phyloP scores from a whole-genome alignment of 805 yeast species.

The Wickerhamomyces hampshirensis region DNA sequence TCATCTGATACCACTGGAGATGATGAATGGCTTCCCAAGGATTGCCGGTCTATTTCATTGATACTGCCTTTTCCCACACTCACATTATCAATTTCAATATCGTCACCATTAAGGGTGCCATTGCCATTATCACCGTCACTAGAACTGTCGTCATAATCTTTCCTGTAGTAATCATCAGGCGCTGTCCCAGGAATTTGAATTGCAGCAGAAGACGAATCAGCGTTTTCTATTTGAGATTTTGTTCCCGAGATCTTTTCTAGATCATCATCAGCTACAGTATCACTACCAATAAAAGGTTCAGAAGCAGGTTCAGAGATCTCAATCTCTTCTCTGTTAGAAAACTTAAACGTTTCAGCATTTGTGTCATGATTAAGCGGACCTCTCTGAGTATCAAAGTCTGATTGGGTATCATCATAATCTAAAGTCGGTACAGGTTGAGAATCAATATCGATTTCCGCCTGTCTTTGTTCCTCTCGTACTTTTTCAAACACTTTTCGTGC shows the following conservation, averaged over 20 bases:
- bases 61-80: too few species aligned
- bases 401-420: slow-evolving; percentile 9
- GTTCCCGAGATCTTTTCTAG: slow-evolving; percentile 1
- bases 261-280: slow-evolving; percentile 1
- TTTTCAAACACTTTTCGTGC: slow-evolving; percentile 18
- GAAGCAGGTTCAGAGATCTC: too few species aligned
- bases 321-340: too few species aligned
- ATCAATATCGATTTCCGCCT: slow-evolving; percentile 17
- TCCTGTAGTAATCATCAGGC: slow-evolving; percentile 12
- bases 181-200: slow-evolving; percentile 23
- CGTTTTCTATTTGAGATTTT: neutral
- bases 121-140: neutral
- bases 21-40: slow-evolving; percentile 1
- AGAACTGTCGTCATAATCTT: neutral
- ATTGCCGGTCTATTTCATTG: neutral
- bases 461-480: slow-evolving; percentile 18
- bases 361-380: too few species aligned
- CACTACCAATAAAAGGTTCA: neutral
- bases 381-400: too few species aligned
- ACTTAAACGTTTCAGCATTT: too few species aligned
- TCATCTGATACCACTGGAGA: slow-evolving; percentile 23
- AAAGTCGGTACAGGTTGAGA: slow-evolving; percentile 17
- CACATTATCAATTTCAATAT: too few species aligned
- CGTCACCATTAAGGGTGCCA: neutral
- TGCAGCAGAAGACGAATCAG: slow-evolving; percentile 7